These are phyloP conservation scores for Aureobasidium sp. DNA, from an alignment of 2,329 filamentous ascomycete genomes.

Conservation along the genomic window DNA sequence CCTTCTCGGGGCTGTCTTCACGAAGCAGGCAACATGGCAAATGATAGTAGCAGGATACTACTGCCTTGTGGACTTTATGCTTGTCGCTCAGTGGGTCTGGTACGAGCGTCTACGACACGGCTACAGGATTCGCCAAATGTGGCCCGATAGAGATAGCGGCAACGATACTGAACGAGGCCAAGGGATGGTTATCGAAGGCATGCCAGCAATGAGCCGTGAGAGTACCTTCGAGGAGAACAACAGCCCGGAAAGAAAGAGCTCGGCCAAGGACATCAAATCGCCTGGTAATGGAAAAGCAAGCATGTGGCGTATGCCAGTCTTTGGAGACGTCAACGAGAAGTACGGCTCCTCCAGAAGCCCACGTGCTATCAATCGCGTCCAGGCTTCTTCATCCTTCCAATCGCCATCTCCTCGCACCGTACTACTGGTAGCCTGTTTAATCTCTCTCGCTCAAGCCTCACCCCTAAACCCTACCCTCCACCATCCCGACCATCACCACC, in stretches of 20 bases:
- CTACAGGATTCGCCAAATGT: conserved; percentile 32
- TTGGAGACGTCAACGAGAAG: conserved; percentile 15
- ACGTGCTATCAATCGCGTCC: conserved; percentile 21
- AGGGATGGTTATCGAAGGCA: conserved; percentile 25
- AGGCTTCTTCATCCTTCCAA: conserved; percentile 31
- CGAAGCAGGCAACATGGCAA: conserved; percentile 58
- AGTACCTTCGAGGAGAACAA: conserved; percentile 5
- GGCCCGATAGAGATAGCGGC: conserved; percentile 17
- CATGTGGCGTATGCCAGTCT: conserved; percentile 16
- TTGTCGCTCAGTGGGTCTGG: conserved; percentile 58
- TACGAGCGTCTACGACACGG: conserved; percentile 50
- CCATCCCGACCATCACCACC: conserved; percentile 17
- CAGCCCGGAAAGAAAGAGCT: conserved; percentile 5
- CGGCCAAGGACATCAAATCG: conserved; percentile 13
- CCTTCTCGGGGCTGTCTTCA: conserved; percentile 53
- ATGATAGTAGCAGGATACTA: conserved; percentile 58
- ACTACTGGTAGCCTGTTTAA: conserved; percentile 36
- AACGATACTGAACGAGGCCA: conserved; percentile 13
- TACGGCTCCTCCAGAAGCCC: not conserved
- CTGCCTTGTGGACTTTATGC: conserved; percentile 53
- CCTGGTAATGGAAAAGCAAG: conserved; percentile 11
- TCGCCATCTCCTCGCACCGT: conserved; percentile 38
- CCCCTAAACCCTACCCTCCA: conserved; percentile 17
- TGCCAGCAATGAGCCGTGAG: conserved; percentile 15
- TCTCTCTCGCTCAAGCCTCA: conserved; percentile 34